Base-by-base conservation (phyloP, 148 eudicot species). In the Silene latifolia region DNA sequence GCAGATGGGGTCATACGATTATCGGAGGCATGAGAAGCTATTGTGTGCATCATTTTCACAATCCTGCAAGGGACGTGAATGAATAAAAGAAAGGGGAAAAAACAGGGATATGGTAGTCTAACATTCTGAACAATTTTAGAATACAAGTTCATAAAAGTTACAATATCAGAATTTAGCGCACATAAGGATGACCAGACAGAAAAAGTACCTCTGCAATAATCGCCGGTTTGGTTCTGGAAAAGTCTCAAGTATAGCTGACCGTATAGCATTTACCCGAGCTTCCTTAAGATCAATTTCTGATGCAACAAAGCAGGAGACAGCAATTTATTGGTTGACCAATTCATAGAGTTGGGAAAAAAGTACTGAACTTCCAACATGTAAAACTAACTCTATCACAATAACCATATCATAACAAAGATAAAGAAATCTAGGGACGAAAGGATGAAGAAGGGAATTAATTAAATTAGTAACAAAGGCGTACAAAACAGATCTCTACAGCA, bases 161-260 rank as follows among this genome's bases (percentile, higher is more conserved):
- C 5, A 48, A 39, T 24, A 69, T 63, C 9, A 44, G 54, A 53
- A 42, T 61, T 13, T 53, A 24, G 1, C 56, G 62, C 10, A 24
- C 21, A 25, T 61, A 19, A 57, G 69, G 20, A 71, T 54, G 77
- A 24, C 46, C 39, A 54, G 54, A 69, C 53, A 63, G 73, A 74
- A 20, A 66, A 58, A 76, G 18, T 72, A 92, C 99, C 99, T 90
- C 78, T 95, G 99, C 74, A 95, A 80, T 71, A 95, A 83, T n/a
- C 99, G 88, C 80, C 98, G 85, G 77, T 95, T 95, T 39, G 99
- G 99, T 77, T 95, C 99, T 66, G 99, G 99, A 84, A 95, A 92
- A 20, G 94, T 88, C 79, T 95, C 99, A 80, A 83, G 23, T 79
- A 95, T 88, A 19, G 99, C 96, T 48, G 97, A 89, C 58, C 90